Evolutionary conservation across 2,329 filamentous ascomycete species (phyloP).

Genomic region (Monilinia aucupariae): DNA sequence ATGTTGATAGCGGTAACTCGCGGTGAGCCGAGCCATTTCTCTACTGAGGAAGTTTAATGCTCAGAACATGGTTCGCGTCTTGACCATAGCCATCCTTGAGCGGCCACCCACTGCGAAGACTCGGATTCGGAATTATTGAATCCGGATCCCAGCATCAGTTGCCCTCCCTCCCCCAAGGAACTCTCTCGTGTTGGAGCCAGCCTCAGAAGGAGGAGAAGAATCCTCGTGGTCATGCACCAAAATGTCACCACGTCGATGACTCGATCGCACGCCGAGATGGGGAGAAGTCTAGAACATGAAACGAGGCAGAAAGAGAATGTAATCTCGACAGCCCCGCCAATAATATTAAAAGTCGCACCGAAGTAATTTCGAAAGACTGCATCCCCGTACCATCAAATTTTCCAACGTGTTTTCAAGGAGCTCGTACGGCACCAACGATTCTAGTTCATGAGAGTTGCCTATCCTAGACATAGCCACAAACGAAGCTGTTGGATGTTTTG

Average conservation of each 20-base stretch:
- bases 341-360: not conserved
- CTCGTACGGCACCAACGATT: too few relatives aligned
- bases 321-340: not conserved
- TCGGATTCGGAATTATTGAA: too few relatives aligned
- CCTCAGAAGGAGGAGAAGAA: not conserved
- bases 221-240: not conserved
- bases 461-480: too few relatives aligned
- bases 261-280: not conserved
- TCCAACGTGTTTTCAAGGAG: not conserved
- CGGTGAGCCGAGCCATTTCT: not conserved
- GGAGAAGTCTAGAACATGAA: not conserved
- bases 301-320: not conserved
- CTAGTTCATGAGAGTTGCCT: too few relatives aligned
- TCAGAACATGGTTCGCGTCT: not conserved
- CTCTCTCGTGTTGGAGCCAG: too few relatives aligned
- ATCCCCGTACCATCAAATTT: not conserved
- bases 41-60: not conserved
- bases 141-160: too few relatives aligned
- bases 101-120: too few relatives aligned
- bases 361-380: slow-evolving; percentile 3
- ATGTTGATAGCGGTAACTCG: not conserved
- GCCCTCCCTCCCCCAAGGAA: too few relatives aligned
- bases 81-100: not conserved
- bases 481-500: too few relatives aligned
- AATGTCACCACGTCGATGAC: not conserved